phyloP scores from a whole-genome alignment of 441 rosid genomes.

The Hura crepitans region DNA sequence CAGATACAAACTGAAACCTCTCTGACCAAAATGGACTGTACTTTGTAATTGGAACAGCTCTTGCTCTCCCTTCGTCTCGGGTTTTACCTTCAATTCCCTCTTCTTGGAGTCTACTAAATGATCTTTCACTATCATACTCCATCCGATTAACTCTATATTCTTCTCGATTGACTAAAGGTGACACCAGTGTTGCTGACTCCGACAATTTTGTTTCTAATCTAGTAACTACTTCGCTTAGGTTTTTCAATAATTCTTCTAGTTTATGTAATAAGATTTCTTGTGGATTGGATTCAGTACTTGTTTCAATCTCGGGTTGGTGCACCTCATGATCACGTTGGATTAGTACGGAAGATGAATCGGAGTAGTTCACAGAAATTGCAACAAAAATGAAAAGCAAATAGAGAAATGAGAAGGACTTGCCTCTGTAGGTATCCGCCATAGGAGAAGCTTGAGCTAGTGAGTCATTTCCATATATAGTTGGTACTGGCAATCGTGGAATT shows the following conservation, averaged over 20 bases:
- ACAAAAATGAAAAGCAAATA: conserved; percentile 38
- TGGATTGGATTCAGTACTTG: conserved; percentile 22
- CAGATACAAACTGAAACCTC: conserved; percentile 81
- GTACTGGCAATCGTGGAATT: not conserved
- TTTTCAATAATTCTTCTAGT: conserved; percentile 69
- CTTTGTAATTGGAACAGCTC: conserved; percentile 53
- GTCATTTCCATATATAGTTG: conserved; percentile 24
- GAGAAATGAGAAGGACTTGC: conserved; percentile 50
- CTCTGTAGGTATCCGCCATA: conserved; percentile 52
- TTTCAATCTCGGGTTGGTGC: conserved; percentile 24
- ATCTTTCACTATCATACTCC: conserved; percentile 22
- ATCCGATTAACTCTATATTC: conserved; percentile 24
- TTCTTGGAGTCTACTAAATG: conserved; percentile 23
- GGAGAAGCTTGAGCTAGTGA: conserved; percentile 32
- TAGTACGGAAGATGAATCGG: conserved; percentile 30
- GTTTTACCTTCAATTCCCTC: conserved; percentile 22
- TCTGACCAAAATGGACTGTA: conserved; percentile 88
- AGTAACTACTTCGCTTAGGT: conserved; percentile 57
- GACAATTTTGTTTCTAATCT: conserved; percentile 55
- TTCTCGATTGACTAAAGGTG: conserved; percentile 20
- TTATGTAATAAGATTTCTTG: conserved; percentile 47
- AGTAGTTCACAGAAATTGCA: conserved; percentile 26
- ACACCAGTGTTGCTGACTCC: conserved; percentile 29
- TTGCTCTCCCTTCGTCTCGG: conserved; percentile 37
- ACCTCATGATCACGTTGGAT: conserved; percentile 32